These are phyloP conservation scores for Cryptosporidium parvum DNA, from an alignment of 169 alveolate genomes.

Conservation along the genomic window DNA sequence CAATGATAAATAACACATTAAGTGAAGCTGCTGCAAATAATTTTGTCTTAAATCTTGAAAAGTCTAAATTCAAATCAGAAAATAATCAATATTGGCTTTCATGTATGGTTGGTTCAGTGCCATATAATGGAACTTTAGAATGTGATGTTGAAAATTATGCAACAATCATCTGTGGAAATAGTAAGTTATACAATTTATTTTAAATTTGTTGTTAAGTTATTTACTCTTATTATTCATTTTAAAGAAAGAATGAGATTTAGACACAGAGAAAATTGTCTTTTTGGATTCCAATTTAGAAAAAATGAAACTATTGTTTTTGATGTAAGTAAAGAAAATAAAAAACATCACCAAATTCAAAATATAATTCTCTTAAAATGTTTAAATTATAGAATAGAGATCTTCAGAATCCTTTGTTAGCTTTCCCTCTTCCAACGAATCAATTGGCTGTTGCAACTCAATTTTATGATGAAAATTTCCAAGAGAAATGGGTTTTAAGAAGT, in stretches of 20 bases:
- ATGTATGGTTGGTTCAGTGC: conserved; percentile 12
- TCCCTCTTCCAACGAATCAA: conserved; percentile 32
- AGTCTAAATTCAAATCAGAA: neutral
- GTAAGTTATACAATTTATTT: conserved; percentile 8
- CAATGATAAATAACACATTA: conserved; percentile 13
- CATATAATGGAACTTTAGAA: conserved; percentile 5
- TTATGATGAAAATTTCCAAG: neutral
- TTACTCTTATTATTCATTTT: neutral
- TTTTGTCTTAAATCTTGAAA: conserved; percentile 34
- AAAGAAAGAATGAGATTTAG: conserved; percentile 16
- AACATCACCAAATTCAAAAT: neutral
- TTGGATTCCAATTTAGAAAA: conserved; percentile 46
- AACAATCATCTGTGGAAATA: conserved; percentile 28
- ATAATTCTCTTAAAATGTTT: neutral
- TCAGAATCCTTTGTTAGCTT: conserved; percentile 18
- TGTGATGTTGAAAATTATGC: conserved; percentile 14
- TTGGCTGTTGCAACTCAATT: neutral
- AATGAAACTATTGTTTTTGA: conserved; percentile 50
- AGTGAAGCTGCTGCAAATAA: neutral
- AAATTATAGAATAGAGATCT: conserved; percentile 46
- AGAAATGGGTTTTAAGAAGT: conserved; percentile 42
- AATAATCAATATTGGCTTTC: conserved; percentile 1
- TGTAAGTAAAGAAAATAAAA: conserved; percentile 13
- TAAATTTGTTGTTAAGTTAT: neutral
- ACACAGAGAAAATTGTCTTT: conserved; percentile 22